Conservation (phyloP, 257 asterid species). For the Leptodermis oblonga region DNA sequence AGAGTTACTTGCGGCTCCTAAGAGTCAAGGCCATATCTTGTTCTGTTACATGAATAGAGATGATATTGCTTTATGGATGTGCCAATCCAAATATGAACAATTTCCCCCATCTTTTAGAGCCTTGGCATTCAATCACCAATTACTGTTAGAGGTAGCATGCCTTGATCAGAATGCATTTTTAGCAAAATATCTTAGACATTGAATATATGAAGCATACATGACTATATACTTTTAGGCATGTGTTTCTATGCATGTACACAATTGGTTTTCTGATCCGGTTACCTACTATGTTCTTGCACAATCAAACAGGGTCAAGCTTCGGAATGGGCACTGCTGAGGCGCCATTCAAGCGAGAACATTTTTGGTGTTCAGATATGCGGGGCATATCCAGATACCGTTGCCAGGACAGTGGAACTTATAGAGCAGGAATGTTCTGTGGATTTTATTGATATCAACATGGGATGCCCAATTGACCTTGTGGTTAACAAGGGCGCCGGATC, state of each 20-base stretch:
- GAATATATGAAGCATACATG: neutral
- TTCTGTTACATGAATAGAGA: neutral
- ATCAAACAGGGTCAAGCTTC: constrained; percentile 89
- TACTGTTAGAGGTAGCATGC: neutral
- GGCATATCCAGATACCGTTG: constrained; percentile 89
- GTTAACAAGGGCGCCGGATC: constrained; percentile 96
- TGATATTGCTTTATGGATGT: neutral
- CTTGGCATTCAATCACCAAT: no score
- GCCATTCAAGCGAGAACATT: constrained; percentile 82
- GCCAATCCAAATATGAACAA: neutral
- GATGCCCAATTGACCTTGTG: constrained; percentile 94
- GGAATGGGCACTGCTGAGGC: constrained; percentile 98
- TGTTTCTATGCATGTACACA: neutral
- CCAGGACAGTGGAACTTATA: constrained; percentile 87
- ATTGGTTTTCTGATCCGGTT: neutral
- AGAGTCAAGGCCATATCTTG: neutral
- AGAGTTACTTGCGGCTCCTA: neutral
- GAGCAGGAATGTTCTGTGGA: constrained; percentile 86
- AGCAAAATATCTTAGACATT: neutral
- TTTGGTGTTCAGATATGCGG: constrained; percentile 99
- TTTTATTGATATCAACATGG: constrained; percentile 95
- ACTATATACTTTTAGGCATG: neutral
- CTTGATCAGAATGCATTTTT: neutral
- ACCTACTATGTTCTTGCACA: constrained; percentile 10
- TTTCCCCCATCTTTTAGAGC: no score